Evolutionary conservation across 2,329 filamentous ascomycete genomes (phyloP).

Genomic region (Diaporthe sp.): DNA sequence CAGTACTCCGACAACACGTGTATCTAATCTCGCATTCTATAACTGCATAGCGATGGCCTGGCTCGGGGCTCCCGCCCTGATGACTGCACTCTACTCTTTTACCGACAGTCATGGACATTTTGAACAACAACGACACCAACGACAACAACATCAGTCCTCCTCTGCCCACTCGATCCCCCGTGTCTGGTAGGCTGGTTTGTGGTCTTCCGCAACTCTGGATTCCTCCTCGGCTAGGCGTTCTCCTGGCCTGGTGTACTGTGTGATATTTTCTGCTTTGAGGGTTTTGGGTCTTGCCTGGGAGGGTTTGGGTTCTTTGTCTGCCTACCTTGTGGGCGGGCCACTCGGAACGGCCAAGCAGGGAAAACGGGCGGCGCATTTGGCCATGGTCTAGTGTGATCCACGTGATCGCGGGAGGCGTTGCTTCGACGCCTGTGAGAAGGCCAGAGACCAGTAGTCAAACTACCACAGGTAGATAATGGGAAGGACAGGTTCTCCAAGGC

Average conservation of each 20-base stretch:
- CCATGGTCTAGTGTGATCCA: constrained; percentile 10
- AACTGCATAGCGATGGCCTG: constrained; percentile 48
- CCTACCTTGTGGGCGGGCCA: constrained; percentile 13
- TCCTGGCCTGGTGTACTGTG: constrained; percentile 35
- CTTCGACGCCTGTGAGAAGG: neutral
- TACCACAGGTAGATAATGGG: constrained; percentile 38
- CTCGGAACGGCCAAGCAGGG: constrained; percentile 27
- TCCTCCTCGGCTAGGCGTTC: constrained; percentile 36
- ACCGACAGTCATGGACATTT: constrained; percentile 4
- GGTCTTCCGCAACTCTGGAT: constrained; percentile 4
- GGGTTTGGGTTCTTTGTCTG: constrained; percentile 8
- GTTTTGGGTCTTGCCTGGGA: constrained; percentile 28
- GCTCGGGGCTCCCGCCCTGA: constrained; percentile 31
- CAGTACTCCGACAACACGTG: constrained; percentile 42
- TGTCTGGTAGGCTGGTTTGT: constrained; percentile 2
- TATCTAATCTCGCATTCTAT: constrained; percentile 48
- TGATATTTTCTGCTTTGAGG: constrained; percentile 30
- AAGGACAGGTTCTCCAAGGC: constrained; percentile 19
- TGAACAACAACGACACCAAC: constrained; percentile 8
- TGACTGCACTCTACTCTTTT: constrained; percentile 32
- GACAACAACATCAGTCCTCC: constrained; percentile 14
- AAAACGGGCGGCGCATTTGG: constrained; percentile 11
- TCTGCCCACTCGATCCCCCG: neutral
- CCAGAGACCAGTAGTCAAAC: constrained; percentile 26
- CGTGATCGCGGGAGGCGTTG: constrained; percentile 26